Percentiles rank a stretch among this genome's conserved stretches.
Conservation (phyloP, 768 basidiomycete species). For the Suillus plorans region DNA sequence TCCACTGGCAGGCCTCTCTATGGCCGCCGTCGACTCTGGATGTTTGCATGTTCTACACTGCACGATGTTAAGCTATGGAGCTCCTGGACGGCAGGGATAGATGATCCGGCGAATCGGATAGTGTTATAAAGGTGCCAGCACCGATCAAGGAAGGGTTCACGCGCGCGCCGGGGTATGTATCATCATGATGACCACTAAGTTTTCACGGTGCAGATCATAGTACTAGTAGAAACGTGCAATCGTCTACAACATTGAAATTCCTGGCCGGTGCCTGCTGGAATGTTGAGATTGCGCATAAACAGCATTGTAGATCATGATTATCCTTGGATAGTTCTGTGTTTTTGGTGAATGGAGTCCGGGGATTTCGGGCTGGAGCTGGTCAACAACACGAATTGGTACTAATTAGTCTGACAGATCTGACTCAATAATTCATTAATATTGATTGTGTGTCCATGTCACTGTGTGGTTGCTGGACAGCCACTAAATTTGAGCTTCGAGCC, state of each 20-base stretch:
- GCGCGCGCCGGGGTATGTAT: neutral
- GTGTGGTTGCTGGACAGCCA: neutral
- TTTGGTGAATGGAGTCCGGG: neutral
- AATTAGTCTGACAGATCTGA: neutral
- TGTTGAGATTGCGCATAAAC: conserved; percentile 2
- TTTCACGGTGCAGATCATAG: neutral
- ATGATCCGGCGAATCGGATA: neutral
- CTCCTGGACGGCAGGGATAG: neutral
- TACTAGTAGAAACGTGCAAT: neutral
- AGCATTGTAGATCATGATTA: neutral
- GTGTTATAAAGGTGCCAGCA: neutral
- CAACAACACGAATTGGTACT: neutral
- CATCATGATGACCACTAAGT: neutral
- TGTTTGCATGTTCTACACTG: neutral
- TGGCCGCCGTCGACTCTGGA: neutral
- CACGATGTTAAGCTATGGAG: neutral
- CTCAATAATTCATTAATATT: neutral
- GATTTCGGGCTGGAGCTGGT: neutral
- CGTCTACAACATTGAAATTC: neutral
- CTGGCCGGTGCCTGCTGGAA: neutral
- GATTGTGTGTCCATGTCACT: neutral
- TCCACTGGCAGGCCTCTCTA: too few relatives aligned
- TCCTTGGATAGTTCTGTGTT: neutral
- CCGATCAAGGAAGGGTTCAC: neutral
- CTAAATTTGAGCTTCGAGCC: neutral